Base-by-base conservation (phyloP, 2,329 filamentous ascomycete species). In the Aspergillus caelatus region DNA sequence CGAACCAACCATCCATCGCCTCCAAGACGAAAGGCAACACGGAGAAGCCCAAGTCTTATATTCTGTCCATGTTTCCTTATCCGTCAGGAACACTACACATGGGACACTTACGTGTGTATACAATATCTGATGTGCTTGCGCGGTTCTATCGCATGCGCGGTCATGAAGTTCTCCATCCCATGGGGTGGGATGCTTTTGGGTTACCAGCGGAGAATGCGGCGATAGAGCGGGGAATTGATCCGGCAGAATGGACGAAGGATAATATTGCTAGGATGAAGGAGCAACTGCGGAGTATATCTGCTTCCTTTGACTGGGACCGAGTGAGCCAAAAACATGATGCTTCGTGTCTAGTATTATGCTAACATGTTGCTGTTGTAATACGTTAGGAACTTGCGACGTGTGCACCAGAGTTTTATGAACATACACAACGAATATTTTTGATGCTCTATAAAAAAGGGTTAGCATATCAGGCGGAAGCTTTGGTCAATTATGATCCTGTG, bases 171-270 rank as follows among this genome's bases (percentile, higher is more conserved):
- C 78, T 96, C 59, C 86, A 96, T 67, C 92, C 93, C n/a, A 96
- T 96, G 85, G 93, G 93, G 12, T 97, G 93, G 93, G 93, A 97
- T 82, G 91, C 92, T 6, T 96, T 97, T 79, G 93, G 93, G 2
- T 81, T 97, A 61, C 93, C 93, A 12, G 93, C 93, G 50, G 93
- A 97, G 78, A 97, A 97, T 79, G 93, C 93, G 21, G 93, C 93
- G 10, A 91, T 96, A 62, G 92, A 96, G 78, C 83, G 90, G 65
- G 91, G 92, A 14, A 84, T 94, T 64, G 87, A 91, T 72, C 93
- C 93, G 1, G 89, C 86, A 9, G 83, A 82, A 9, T 97, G 93
- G 93, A 97, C 93, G 0, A 85, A 83, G 72, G 82, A 84, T 69
- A 97, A 97, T 73, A 96, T 97, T 70, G 82, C 83, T 45, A 89